Evolutionary conservation across 805 yeast species (phyloP).

Genomic region (Ogataea neopini): DNA sequence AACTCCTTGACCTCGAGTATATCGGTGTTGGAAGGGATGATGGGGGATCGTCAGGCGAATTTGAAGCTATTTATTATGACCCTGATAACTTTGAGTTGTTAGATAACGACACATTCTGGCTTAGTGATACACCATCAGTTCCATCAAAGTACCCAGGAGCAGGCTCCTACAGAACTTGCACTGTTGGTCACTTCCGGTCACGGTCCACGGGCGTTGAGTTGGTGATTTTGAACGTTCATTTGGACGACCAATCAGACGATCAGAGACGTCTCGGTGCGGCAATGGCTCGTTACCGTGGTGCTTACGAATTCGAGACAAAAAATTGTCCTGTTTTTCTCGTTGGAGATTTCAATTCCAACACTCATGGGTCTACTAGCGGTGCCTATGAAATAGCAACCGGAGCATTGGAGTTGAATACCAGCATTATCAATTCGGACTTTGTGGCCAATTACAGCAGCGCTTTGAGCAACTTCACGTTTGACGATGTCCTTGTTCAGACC

Average conservation of each 20-base stretch:
- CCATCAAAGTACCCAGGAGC: slow-evolving; percentile 48
- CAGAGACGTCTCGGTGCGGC: slow-evolving; percentile 50
- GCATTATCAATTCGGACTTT: slow-evolving; percentile 25
- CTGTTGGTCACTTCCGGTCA: slow-evolving; percentile 37
- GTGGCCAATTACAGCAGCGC: slow-evolving; percentile 21
- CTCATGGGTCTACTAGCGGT: slow-evolving; percentile 40
- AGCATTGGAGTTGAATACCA: slow-evolving; percentile 6
- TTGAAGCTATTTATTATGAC: slow-evolving; percentile 48
- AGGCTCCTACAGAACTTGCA: slow-evolving; percentile 41
- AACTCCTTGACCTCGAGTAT: slow-evolving; percentile 39
- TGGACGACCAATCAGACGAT: slow-evolving; percentile 47
- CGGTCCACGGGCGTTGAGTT: slow-evolving; percentile 36
- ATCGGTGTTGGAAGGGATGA: slow-evolving; percentile 55
- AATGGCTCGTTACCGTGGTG: slow-evolving; percentile 39
- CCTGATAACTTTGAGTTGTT: slow-evolving; percentile 39
- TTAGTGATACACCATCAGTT: slow-evolving; percentile 53
- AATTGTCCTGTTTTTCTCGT: slow-evolving; percentile 43
- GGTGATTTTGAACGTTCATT: slow-evolving; percentile 48
- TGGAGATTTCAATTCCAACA: slow-evolving; percentile 59
- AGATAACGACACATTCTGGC: slow-evolving; percentile 50
- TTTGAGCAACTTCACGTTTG: slow-evolving; percentile 26
- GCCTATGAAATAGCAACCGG: slow-evolving; percentile 37
- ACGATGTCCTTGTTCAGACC: slow-evolving; percentile 31
- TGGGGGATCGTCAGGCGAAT: slow-evolving; percentile 52
- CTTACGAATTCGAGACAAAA: slow-evolving; percentile 38